phyloP scores from a whole-genome alignment of 345 rosid genomes.

The Gossypium turneri region DNA sequence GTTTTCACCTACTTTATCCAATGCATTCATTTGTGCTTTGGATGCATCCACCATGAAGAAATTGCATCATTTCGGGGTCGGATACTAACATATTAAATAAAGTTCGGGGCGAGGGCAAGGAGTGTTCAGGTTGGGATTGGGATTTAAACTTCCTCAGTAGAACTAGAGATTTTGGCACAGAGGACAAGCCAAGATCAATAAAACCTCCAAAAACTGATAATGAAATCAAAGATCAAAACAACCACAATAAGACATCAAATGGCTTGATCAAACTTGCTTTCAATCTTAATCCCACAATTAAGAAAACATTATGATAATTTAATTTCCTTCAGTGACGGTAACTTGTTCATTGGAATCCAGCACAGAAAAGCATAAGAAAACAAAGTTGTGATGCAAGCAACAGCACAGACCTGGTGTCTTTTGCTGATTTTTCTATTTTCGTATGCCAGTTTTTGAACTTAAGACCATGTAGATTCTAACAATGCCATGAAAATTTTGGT shows the following conservation, averaged over 20 bases:
- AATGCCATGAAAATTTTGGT: background rate
- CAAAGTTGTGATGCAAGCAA: constrained; percentile 8
- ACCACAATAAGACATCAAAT: constrained; percentile 7
- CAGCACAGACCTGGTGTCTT: background rate
- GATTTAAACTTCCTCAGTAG: background rate
- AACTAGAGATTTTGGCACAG: background rate
- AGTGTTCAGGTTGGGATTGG: too few species aligned
- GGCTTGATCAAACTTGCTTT: constrained; percentile 4
- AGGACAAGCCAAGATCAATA: background rate
- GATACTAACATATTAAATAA: too few species aligned
- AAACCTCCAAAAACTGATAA: constrained; percentile 7
- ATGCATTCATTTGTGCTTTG: constrained; percentile 2
- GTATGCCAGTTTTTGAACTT: background rate
- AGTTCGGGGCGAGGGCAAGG: too few species aligned
- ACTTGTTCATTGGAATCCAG: constrained; percentile 4
- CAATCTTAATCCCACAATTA: constrained; percentile 7
- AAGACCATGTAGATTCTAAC: background rate
- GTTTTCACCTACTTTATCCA: constrained; percentile 8
- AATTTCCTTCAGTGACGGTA: background rate
- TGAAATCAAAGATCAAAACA: constrained; percentile 18
- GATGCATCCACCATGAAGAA: too few species aligned
- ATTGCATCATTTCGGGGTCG: too few species aligned
- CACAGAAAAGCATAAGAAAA: background rate
- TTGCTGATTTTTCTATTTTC: background rate
- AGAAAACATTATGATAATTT: background rate